Conservation (phyloP, 768 basidiomycete genomes). For the Leucocoprinus birnbaumii region DNA sequence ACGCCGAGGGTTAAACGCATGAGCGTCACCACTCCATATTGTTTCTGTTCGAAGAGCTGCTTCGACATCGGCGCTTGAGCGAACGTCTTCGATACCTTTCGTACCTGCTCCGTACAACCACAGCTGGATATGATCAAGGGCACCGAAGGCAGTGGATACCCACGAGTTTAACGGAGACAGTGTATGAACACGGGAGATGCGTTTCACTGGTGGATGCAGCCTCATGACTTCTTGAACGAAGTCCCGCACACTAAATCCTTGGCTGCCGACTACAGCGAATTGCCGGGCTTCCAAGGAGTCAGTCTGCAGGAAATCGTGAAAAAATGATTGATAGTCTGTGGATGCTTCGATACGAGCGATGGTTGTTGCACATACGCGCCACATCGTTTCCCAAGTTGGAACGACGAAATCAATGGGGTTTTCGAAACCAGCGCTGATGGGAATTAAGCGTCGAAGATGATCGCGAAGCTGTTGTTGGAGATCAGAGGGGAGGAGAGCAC, state of each 20-base stretch:
- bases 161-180: constrained; percentile 3
- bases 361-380: constrained; percentile 52
- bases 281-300: constrained; percentile 25
- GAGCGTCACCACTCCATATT: constrained; percentile 35
- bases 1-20: constrained; percentile 37
- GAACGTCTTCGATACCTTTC: background rate
- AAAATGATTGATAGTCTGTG: constrained; percentile 7
- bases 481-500: constrained; percentile 27
- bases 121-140: background rate
- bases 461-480: constrained; percentile 23
- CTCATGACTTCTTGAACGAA: constrained; percentile 45
- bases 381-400: constrained; percentile 60
- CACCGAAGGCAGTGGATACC: too few species aligned
- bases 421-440: constrained; percentile 25
- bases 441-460: constrained; percentile 39
- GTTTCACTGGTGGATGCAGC: constrained; percentile 48
- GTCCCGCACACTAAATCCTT: constrained; percentile 28
- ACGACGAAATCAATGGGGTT: constrained; percentile 52
- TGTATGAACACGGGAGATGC: constrained; percentile 31
- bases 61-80: constrained; percentile 34
- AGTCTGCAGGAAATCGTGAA: constrained; percentile 33
- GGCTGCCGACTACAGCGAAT: constrained; percentile 21
- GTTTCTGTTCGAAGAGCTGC: constrained; percentile 25
- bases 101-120: background rate
- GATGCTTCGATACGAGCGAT: constrained; percentile 35